Evolutionary conservation across 2,329 filamentous ascomycete genomes (phyloP), one percentile per base, ranked within the genome.

Genomic region (Shiraia bambusicola): DNA sequence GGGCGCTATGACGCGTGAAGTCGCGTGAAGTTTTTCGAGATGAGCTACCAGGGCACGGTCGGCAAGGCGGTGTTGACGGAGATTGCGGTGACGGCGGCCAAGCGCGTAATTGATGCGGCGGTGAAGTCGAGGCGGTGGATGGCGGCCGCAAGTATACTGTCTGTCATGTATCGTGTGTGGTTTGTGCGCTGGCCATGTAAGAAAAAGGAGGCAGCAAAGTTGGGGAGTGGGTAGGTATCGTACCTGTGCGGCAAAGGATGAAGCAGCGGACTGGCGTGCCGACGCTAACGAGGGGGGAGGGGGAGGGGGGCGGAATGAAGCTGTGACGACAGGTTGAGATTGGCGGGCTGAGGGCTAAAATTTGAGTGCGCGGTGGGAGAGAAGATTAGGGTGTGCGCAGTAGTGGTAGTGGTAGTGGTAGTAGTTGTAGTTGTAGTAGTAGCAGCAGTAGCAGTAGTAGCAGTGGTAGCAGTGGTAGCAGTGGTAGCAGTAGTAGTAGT

Each of bases 1-100:
- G 42, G 47, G 50, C 55, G 58, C 59, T 61, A 61, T 69, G 66
- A 68, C 66, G 65, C 66, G 66, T 69, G 44, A 61, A 67, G 56
- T 66, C 66, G 66, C 66, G 66, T 67, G 46, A 47, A 58, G 50
- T 49, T 55, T 54, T 45, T 39, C 36, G 36, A 48, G 48, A 47
- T 37, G 47, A 40, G 54, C 46, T 50, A 49, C 29, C 39, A 22
- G 49, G 47, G 56, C 52, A 56, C 56, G 58, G 59, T 52, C 48
- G 56, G 54, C 47, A 45, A 47, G 42, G 47, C 36, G 37, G 34
- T 56, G 50, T 50, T 36, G 49, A 52, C 45, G 50, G 52, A 65
- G 52, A 67, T 66, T 66, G 60, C 62, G 59, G 56, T 63, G 62
- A 63, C 59, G 58, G 42, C 32, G 44, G 56, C 47, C 51, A 47